phyloP scores from a whole-genome alignment of 495 filamentous ascomycete species.

The Aspergillus kassunensis region DNA sequence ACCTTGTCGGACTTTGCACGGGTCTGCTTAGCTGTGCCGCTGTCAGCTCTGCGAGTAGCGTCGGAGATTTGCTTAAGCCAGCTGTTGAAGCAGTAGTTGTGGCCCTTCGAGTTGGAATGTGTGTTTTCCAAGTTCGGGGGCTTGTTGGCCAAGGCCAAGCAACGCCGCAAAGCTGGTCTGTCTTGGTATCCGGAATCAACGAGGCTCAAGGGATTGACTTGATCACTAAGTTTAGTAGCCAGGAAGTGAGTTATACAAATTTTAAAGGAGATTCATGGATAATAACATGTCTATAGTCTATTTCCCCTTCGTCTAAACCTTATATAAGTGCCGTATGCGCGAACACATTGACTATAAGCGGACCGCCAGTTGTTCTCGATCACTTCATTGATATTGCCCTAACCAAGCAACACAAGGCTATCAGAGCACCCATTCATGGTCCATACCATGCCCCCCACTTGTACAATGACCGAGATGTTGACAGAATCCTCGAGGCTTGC shows the following conservation, averaged over 20 bases:
- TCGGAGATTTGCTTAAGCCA: conserved; percentile 63
- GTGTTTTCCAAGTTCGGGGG: conserved; percentile 44
- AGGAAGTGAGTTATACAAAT: conserved; percentile 16
- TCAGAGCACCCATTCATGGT: conserved; percentile 67
- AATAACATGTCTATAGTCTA: conserved; percentile 44
- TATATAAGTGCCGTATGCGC: conserved; percentile 73
- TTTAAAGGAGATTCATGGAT: conserved; percentile 54
- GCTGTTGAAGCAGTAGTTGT: conserved; percentile 68
- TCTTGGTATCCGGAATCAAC: conserved; percentile 34
- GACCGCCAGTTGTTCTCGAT: conserved; percentile 62
- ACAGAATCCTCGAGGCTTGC: conserved; percentile 51
- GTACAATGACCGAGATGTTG: conserved; percentile 56
- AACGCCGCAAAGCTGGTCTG: conserved; percentile 35
- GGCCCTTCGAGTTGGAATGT: conserved; percentile 66
- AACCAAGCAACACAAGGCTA: conserved; percentile 52
- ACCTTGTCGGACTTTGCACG: conserved; percentile 59
- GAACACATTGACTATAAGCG: conserved; percentile 71
- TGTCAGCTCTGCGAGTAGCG: conserved; percentile 61
- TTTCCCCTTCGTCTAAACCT: conserved; percentile 56
- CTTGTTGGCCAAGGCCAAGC: conserved; percentile 28
- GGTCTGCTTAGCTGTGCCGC: conserved; percentile 68
- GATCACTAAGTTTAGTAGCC: conserved; percentile 50
- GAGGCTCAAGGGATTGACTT: conserved; percentile 25
- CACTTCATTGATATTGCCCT: conserved; percentile 51
- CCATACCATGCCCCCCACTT: conserved; percentile 80